Base-by-base conservation (phyloP, 768 basidiomycete genomes). In the Tricholoma terreum region DNA sequence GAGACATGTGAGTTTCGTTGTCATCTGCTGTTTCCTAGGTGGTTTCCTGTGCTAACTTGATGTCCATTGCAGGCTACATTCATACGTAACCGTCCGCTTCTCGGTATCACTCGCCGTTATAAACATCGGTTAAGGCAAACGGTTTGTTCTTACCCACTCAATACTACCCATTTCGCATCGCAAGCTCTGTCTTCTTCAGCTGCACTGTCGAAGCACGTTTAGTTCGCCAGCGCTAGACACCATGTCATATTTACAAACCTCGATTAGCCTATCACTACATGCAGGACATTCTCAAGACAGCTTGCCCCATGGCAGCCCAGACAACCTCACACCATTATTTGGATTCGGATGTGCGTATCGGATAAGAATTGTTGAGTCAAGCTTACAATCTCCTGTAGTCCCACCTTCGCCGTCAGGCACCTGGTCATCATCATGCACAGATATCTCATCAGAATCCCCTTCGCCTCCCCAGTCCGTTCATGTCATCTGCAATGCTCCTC, bases 401-500 rank as follows among this genome's bases (percentile, higher is more conserved):
- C 71, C 76, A 6, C 70, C 80, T 0, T 80, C 81, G 3, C 81
- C 79, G 17, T 77, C 78, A 15, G 74, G 72, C 58, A 69, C 72
- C n/a, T 66, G 65, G 33, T 65, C 64, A 14, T 63, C 68, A 24
- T 65, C 70, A 21, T 64, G 61, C 43, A 54, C 54, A 22, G 57
- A 63, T 14, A 35, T 62, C 38, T 14, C 54, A 54, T 63, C 56
- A 40, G 61, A 61, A 46, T 61, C 54, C 52, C 63, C 62, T 50
- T 59, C 52, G 56, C 61, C 65, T 42, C 67, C 69, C 43, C 72
- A 62, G 43, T 68, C 72, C 9, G 60, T 80, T 43, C 77, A 82
- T 58, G 79, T 85, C 70, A 76, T 86, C 19, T 86, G 84, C 73
- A 80, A 84, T 59, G 83, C 84, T 2, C 86, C 86, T n/a, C 75